Conservation (phyloP, 1,284 basidiomycete genomes). For the Cronartium quercuum region DNA sequence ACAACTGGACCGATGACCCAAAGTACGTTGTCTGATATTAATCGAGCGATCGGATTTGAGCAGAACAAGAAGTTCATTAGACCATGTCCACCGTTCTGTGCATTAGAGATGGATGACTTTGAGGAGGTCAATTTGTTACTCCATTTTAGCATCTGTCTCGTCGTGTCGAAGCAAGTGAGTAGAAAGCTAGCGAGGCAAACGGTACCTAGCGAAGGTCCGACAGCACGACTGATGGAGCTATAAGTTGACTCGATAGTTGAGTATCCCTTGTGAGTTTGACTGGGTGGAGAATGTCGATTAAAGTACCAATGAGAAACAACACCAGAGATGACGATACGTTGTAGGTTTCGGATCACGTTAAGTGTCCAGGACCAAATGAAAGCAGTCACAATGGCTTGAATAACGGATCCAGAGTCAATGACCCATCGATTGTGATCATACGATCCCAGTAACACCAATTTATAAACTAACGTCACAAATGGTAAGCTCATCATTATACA, state of each 20-base stretch:
- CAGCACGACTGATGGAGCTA: constrained; percentile 18
- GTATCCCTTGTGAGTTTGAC: constrained; percentile 3
- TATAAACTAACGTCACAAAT: constrained; percentile 16
- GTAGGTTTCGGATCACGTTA: constrained; percentile 26
- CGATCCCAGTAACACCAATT: constrained; percentile 1
- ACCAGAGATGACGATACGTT: constrained; percentile 27
- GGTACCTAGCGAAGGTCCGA: constrained; percentile 30
- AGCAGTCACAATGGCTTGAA: constrained; percentile 5
- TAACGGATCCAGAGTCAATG: constrained; percentile 5
- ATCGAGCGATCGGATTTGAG: constrained; percentile 2
- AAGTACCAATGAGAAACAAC: constrained; percentile 39
- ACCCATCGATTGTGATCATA: constrained; percentile 3
- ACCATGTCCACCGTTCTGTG: neutral
- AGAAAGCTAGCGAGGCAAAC: constrained; percentile 30
- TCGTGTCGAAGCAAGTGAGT: constrained; percentile 17
- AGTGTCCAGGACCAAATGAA: constrained; percentile 37
- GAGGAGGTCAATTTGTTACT: constrained; percentile 3
- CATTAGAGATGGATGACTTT: neutral
- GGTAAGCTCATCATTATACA: constrained; percentile 29
- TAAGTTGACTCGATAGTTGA: constrained; percentile 22
- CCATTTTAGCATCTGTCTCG: constrained; percentile 4
- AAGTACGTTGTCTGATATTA: too few relatives aligned
- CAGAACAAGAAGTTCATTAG: neutral
- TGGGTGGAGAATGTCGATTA: constrained; percentile 28
- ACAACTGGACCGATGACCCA: constrained; percentile 1